Percentiles rank a stretch among this genome's conserved stretches.
These are phyloP conservation scores for Gilbertella persicaria DNA, from an alignment of 371 early-diverging fungal species.

Conservation along the genomic window DNA sequence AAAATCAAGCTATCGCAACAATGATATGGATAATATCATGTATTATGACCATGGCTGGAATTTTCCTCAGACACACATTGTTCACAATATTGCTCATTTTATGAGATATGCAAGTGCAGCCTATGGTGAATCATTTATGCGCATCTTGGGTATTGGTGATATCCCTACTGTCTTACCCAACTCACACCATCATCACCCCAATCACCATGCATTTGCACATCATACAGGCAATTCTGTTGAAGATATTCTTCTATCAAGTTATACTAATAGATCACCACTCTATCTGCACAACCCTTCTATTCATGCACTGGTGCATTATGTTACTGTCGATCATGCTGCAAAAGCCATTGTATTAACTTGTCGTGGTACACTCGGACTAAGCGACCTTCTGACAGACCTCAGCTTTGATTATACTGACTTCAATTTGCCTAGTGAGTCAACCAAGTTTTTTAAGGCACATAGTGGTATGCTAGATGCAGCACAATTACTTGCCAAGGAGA, in stretches of 20 bases:
- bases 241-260: conserved; percentile 69
- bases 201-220: conserved; percentile 73
- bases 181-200: conserved; percentile 57
- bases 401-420: conserved; percentile 80
- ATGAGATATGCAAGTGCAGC: conserved; percentile 79
- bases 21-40: too few species aligned
- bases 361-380: conserved; percentile 88
- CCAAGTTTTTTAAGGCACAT: conserved; percentile 60
- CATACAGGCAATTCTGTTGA: conserved; percentile 68
- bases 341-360: conserved; percentile 81
- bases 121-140: conserved; percentile 85
- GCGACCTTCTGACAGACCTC: conserved; percentile 86
- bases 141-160: conserved; percentile 75
- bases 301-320: conserved; percentile 82
- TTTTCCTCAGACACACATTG: conserved; percentile 67
- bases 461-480: conserved; percentile 82
- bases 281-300: conserved; percentile 37
- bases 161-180: conserved; percentile 51
- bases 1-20: too few species aligned
- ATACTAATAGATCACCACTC: conserved; percentile 54
- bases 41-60: too few species aligned
- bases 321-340: conserved; percentile 78
- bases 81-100: conserved; percentile 73
- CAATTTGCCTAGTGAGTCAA: conserved; percentile 34
- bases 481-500: conserved; percentile 59